Evolutionary conservation across 805 yeast genomes (phyloP).

Genomic region (Jamesozyma lodderae): DNA sequence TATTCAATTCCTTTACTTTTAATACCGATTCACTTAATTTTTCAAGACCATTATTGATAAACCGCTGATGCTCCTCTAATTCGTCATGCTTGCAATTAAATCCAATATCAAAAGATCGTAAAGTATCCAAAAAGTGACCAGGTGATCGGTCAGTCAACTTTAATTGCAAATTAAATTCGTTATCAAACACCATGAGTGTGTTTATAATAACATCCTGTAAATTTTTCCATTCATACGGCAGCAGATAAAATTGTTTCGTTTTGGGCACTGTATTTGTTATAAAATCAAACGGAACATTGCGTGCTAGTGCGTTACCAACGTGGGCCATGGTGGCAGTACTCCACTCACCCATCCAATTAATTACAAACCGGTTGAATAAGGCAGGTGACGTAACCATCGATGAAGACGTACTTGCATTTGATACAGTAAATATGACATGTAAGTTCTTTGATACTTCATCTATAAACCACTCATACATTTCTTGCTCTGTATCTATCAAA

Average conservation of each 20-base stretch:
- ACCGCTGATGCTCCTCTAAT: conserved; percentile 60
- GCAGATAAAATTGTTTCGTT: conserved; percentile 9
- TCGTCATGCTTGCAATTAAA: conserved; percentile 38
- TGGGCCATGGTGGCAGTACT: conserved; percentile 38
- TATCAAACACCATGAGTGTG: conserved; percentile 41
- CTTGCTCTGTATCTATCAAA: conserved; percentile 57
- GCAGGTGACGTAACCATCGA: conserved; percentile 72
- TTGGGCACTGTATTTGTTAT: conserved; percentile 34
- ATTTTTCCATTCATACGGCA: conserved; percentile 8
- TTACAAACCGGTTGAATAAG: conserved; percentile 76
- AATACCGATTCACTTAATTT: conserved; percentile 68
- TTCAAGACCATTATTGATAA: conserved; percentile 63
- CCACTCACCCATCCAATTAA: conserved; percentile 90
- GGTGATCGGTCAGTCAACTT: conserved; percentile 35
- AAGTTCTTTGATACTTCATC: conserved; percentile 57
- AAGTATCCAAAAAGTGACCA: conserved; percentile 44
- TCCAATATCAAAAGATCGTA: conserved; percentile 36
- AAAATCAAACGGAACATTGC: conserved; percentile 44
- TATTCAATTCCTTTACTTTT: conserved; percentile 53
- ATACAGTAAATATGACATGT: conserved; percentile 75
- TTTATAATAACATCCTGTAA: conserved; percentile 42
- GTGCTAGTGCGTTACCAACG: conserved; percentile 39
- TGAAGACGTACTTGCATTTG: conserved; percentile 35
- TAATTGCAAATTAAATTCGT: conserved; percentile 8
- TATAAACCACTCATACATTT: conserved; percentile 67